Evolutionary conservation across 2,329 filamentous ascomycete genomes (phyloP).

Genomic region (Diaporthe sp.): DNA sequence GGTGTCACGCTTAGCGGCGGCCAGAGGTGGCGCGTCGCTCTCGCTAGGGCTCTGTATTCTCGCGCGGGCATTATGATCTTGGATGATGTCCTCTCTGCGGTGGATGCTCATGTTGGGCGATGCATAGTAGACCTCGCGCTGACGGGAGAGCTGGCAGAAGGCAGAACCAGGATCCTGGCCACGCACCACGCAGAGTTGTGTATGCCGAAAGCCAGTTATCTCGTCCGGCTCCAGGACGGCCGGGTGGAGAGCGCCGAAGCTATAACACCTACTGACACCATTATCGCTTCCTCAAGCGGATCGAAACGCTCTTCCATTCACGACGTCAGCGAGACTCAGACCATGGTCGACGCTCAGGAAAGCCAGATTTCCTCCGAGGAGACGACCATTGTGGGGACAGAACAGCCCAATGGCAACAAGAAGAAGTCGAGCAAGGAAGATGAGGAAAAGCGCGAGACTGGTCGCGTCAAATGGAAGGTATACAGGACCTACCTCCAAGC

Average conservation of each 20-base stretch:
- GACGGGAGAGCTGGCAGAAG: constrained; percentile 58
- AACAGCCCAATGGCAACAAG: constrained; percentile 26
- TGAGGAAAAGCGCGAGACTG: constrained; percentile 45
- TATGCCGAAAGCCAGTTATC: constrained; percentile 42
- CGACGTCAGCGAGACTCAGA: constrained; percentile 34
- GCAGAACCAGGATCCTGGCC: constrained; percentile 72
- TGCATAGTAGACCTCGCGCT: constrained; percentile 63
- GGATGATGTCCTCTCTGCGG: constrained; percentile 63
- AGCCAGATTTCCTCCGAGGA: constrained; percentile 33
- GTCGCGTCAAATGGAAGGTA: constrained; percentile 47
- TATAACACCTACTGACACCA: constrained; percentile 29
- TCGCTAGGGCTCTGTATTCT: constrained; percentile 58
- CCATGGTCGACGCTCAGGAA: constrained; percentile 28
- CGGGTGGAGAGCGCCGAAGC: constrained; percentile 40
- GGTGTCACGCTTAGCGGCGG: constrained; percentile 57
- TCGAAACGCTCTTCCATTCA: constrained; percentile 30
- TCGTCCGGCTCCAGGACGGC: constrained; percentile 44
- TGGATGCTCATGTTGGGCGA: constrained; percentile 54
- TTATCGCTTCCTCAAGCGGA: constrained; percentile 16
- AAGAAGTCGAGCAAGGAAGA: constrained; percentile 36
- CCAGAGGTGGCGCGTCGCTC: constrained; percentile 56
- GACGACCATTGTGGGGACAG: constrained; percentile 24
- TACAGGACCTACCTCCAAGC: constrained; percentile 47
- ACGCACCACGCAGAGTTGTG: constrained; percentile 59
- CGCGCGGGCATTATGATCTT: constrained; percentile 55